Percentiles rank a stretch among this genome's conserved stretches.
phyloP scores from a whole-genome alignment of 2,329 filamentous ascomycete species.

The Microsporum canis region DNA sequence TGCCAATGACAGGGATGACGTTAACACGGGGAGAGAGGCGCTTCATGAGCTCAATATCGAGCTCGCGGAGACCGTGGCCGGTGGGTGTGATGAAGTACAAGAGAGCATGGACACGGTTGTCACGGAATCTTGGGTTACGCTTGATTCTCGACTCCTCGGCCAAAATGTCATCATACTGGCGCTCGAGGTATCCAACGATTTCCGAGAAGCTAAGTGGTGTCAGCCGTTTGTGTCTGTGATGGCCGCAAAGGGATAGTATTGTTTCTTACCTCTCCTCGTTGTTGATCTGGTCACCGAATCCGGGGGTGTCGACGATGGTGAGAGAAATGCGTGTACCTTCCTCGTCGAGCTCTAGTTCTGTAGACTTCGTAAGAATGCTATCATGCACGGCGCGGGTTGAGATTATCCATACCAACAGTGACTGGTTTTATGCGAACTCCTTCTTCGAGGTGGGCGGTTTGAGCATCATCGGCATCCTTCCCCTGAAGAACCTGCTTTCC shows the following conservation, averaged over 20 bases:
- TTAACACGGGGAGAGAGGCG: constrained; percentile 95
- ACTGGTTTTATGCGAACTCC: constrained; percentile 97
- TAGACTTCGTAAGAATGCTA: constrained; percentile 22
- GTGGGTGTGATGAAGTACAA: constrained; percentile 99
- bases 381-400: constrained; percentile 13
- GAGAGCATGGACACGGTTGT: constrained; percentile 96
- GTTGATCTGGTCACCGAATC: constrained; percentile 97
- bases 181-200: constrained; percentile 95
- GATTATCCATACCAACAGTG: constrained; percentile 66
- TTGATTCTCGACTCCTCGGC: constrained; percentile 99
- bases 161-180: constrained; percentile 98
- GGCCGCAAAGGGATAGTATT: background rate
- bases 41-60: constrained; percentile 99
- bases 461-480: constrained; percentile 87
- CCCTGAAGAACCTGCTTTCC: constrained; percentile 81
- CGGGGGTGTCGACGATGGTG: constrained; percentile 96
- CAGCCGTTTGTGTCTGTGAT: background rate
- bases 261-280: constrained; percentile 78
- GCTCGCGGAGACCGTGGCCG: constrained; percentile 91
- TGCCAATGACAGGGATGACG: constrained; percentile 97
- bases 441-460: constrained; percentile 82
- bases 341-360: constrained; percentile 91
- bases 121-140: constrained; percentile 98
- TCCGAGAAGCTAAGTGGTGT: constrained; percentile 64
- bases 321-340: constrained; percentile 96